Base-by-base conservation (phyloP, 805 yeast genomes). In the Kodamaea nitidulidarum region DNA sequence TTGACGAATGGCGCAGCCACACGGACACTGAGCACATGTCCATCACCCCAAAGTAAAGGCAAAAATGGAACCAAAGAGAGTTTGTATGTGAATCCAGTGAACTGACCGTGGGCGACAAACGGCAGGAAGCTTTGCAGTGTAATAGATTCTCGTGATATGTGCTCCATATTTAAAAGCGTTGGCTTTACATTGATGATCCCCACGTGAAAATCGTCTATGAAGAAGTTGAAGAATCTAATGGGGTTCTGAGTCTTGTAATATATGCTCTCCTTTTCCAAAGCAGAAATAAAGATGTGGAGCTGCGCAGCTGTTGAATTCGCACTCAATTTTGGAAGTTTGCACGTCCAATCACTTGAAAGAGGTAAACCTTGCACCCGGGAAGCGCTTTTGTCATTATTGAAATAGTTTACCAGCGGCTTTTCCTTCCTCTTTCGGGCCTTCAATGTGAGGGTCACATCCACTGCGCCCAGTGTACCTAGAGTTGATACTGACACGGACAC, bases 131-230 rank as follows among this genome's bases (percentile, higher is more conserved):
- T 26, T 20, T 45, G 38, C 10, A 18, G 15, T 6, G 54, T 32
- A 25, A 6, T 16, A 4, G 32, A 10, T 3, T 10, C 6, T 6
- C 21, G 45, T 24, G 54, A 48, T n/a, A 50, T 27, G 7, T 42
- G 33, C 30, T 56, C 54, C 16, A 61, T 43, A 38, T 55, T 59
- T 48, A 49, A 54, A 35, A 57, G 51, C 15, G 52, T 43, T 35
- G 65, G 62, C 41, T 58, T 55, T 38, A 62, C 60, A 24, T 51
- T 40, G 21, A 57, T 41, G 4, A 61, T 43, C n/a, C 51, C 47
- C 28, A 58, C 43, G 36, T 44, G 57, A 15, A 50, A 32, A 20
- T 43, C 44, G 37, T 54, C 45, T 38, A 50, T 46, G 32, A 48
- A 60, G 15, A 58, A 51, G 40, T 58, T 57, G 34, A 58, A 42